Conservation (phyloP, 768 basidiomycete genomes). For the Tephrocybe sp. region DNA sequence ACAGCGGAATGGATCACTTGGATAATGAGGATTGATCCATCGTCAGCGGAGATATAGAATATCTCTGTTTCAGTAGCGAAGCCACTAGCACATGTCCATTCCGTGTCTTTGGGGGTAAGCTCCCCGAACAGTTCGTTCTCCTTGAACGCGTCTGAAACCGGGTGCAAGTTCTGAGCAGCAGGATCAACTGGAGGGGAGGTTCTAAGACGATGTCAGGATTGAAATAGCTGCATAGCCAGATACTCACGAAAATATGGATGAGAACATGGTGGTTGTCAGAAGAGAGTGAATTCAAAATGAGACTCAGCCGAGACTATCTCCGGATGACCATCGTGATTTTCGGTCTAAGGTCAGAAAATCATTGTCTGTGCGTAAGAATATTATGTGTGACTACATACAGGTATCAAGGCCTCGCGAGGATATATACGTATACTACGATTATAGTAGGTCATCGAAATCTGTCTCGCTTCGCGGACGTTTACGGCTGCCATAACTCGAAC, state of each 20-base stretch:
- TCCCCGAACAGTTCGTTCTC: conserved; percentile 68
- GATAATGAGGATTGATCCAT: conserved; percentile 51
- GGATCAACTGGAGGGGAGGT: conserved; percentile 58
- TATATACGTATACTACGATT: neutral
- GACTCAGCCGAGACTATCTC: conserved; percentile 13
- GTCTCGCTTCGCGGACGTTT: conserved; percentile 29
- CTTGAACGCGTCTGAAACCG: conserved; percentile 63
- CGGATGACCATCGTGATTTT: conserved; percentile 5
- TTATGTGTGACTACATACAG: neutral
- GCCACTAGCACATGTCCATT: conserved; percentile 80
- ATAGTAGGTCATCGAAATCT: conserved; percentile 18
- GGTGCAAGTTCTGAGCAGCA: conserved; percentile 76
- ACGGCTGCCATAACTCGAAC: conserved; percentile 16
- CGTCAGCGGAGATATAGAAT: conserved; percentile 80
- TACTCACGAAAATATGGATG: conserved; percentile 76
- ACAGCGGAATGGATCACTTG: conserved; percentile 24
- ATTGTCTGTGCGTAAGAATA: no score
- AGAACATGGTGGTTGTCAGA: conserved; percentile 59
- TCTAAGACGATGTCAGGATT: conserved; percentile 28
- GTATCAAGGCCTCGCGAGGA: neutral
- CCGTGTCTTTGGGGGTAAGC: conserved; percentile 70
- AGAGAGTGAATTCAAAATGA: conserved; percentile 11
- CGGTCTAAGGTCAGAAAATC: no score
- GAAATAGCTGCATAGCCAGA: neutral
- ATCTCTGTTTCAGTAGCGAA: conserved; percentile 90